Conservation (phyloP, 192 early-diverging fungal species). For the Coemansia sp. region DNA sequence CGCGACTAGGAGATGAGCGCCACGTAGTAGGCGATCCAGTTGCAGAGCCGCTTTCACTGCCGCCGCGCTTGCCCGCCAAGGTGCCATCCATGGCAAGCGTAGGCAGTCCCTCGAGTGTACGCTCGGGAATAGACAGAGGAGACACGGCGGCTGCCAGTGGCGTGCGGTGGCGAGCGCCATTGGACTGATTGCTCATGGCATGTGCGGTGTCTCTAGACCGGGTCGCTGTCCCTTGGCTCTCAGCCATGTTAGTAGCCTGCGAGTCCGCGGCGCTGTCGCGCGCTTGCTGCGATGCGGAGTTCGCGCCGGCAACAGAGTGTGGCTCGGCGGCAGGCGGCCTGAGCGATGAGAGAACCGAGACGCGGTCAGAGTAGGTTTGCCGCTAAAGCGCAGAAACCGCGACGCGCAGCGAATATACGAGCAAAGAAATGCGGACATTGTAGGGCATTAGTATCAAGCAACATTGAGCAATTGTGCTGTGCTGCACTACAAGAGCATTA, state of each 20-base stretch:
- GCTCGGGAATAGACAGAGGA: slow-evolving; percentile 20
- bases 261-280: background rate
- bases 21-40: slow-evolving; percentile 5
- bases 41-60: slow-evolving; percentile 2
- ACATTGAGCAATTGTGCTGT: slow-evolving; percentile 4
- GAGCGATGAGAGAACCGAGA: slow-evolving; percentile 47
- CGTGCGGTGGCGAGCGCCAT: background rate
- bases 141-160: slow-evolving; percentile 6
- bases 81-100: background rate
- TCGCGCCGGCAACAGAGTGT: background rate
- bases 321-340: slow-evolving; percentile 16
- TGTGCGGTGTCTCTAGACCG: background rate
- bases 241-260: background rate
- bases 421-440: too few relatives aligned
- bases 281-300: background rate
- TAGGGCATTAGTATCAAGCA: too few relatives aligned
- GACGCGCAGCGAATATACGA: background rate
- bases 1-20: background rate
- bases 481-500: background rate
- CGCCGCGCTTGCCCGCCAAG: background rate
- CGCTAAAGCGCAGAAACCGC: slow-evolving; percentile 23
- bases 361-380: slow-evolving; percentile 58
- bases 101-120: slow-evolving; percentile 1
- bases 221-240: background rate
- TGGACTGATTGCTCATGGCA: background rate